phyloP scores from a whole-genome alignment of 352 stramenopile genomes.

The Pythium aristosporum region DNA sequence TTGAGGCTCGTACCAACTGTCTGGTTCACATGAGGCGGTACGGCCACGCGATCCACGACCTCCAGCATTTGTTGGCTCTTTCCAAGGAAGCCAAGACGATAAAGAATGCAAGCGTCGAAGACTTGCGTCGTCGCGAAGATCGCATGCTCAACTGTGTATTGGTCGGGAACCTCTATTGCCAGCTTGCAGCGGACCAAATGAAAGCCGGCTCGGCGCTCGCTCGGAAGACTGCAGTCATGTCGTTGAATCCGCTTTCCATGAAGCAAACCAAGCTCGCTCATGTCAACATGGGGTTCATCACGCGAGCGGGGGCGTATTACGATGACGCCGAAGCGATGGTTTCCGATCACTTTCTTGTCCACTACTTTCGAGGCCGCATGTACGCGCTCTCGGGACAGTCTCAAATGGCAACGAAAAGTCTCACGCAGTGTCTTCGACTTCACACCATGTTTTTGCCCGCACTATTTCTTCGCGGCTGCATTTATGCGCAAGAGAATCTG shows the following conservation, averaged over 20 bases:
- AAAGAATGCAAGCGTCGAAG: slow-evolving; percentile 8
- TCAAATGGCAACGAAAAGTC: slow-evolving; percentile 28
- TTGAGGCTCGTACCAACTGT: slow-evolving; percentile 37
- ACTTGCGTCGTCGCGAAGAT: slow-evolving; percentile 25
- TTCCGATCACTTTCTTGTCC: slow-evolving; percentile 40
- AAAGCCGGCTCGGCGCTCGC: slow-evolving; percentile 28
- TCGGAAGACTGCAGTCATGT: slow-evolving; percentile 25
- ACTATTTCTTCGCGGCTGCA: slow-evolving; percentile 49
- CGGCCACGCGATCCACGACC: slow-evolving; percentile 47
- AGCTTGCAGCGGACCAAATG: slow-evolving; percentile 49
- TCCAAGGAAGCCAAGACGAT: slow-evolving; percentile 22
- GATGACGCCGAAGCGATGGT: slow-evolving; percentile 32
- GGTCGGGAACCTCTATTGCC: slow-evolving; percentile 61
- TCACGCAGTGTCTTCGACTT: slow-evolving; percentile 34
- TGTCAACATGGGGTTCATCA: slow-evolving; percentile 34
- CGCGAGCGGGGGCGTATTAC: slow-evolving; percentile 34
- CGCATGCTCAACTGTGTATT: slow-evolving; percentile 38
- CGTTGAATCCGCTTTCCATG: slow-evolving; percentile 26
- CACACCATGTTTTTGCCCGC: slow-evolving; percentile 49
- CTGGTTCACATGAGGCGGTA: slow-evolving; percentile 40
- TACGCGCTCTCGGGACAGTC: slow-evolving; percentile 37
- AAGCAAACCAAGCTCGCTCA: slow-evolving; percentile 31
- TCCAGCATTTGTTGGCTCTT: slow-evolving; percentile 33
- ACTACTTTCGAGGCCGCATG: slow-evolving; percentile 49
- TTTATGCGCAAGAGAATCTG: slow-evolving; percentile 53